Evolutionary conservation across 2,329 filamentous ascomycete species (phyloP).

Genomic region (Paraconiothyrium sp.): DNA sequence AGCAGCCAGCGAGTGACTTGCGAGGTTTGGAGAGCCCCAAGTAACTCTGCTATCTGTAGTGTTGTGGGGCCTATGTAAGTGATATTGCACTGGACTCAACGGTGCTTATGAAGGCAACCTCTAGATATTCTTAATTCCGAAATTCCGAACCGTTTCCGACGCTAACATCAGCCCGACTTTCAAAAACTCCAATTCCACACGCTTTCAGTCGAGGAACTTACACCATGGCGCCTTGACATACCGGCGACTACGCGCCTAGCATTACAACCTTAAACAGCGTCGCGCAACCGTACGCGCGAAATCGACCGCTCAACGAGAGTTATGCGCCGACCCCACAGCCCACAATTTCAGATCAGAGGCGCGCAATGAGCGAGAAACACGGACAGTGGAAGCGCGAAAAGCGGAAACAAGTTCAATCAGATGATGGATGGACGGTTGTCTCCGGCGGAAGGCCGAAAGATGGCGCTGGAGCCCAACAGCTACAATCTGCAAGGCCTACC

Average conservation of each 20-base stretch:
- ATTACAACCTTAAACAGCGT: background rate
- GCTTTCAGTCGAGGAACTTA: background rate
- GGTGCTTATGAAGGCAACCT: background rate
- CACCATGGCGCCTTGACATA: background rate
- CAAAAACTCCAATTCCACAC: background rate
- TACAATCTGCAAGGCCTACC: slow-evolving; percentile 26
- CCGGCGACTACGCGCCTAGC: background rate
- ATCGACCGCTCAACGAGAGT: background rate
- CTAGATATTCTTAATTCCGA: background rate
- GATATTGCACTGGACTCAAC: background rate
- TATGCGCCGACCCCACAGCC: background rate
- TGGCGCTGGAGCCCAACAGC: slow-evolving; percentile 6
- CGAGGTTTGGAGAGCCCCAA: slow-evolving; percentile 47
- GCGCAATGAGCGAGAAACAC: slow-evolving; percentile 4
- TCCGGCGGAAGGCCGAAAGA: slow-evolving; percentile 18
- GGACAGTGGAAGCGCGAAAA: slow-evolving; percentile 36
- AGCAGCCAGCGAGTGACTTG: slow-evolving; percentile 60
- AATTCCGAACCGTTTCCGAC: slow-evolving; percentile 1
- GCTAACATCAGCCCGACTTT: background rate
- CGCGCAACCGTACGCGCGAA: background rate
- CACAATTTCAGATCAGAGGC: background rate
- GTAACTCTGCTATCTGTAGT: background rate
- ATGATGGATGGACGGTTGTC: slow-evolving; percentile 50
- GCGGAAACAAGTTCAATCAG: slow-evolving; percentile 37
- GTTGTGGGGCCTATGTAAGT: background rate